A percentile compares a stretch with the other conserved stretches of the same genome.
phyloP scores from a whole-genome alignment of 805 yeast genomes.

The Lachancea mirantina region DNA sequence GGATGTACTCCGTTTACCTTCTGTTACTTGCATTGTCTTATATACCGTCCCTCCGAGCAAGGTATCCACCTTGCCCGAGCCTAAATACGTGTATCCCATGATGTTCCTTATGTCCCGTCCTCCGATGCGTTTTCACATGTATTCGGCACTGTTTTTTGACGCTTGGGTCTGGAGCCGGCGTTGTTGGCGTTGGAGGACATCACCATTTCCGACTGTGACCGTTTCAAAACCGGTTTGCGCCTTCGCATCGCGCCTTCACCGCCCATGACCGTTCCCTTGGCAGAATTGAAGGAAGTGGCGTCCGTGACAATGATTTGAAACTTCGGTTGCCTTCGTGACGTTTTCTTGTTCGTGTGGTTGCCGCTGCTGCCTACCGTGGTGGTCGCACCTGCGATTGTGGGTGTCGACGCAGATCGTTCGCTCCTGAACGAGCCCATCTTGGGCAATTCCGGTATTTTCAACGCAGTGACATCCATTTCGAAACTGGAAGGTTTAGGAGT shows the following conservation, averaged over 20 bases:
- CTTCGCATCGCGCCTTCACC: conserved; percentile 10
- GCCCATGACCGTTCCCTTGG: conserved; percentile 9
- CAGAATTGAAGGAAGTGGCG: conserved; percentile 25
- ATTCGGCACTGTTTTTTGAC: conserved; percentile 1
- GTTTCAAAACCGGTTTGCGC: conserved; percentile 15
- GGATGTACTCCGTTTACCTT: too few relatives aligned
- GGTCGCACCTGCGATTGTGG: too few relatives aligned
- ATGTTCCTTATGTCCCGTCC: too few relatives aligned
- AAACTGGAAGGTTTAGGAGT: conserved; percentile 23
- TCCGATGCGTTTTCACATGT: too few relatives aligned
- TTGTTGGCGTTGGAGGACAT: too few relatives aligned
- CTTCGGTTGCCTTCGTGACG: conserved; percentile 24
- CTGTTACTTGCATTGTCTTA: too few relatives aligned
- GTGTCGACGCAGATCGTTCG: conserved; percentile 14
- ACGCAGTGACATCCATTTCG: conserved; percentile 8
- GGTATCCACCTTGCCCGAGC: too few relatives aligned
- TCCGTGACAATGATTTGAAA: conserved; percentile 32
- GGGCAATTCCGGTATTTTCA: conserved; percentile 29
- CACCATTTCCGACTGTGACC: conserved; percentile 23
- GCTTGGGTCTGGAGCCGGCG: conserved; percentile 2
- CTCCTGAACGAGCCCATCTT: conserved; percentile 33
- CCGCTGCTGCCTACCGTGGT: conserved; percentile 12
- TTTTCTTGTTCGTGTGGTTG: conserved; percentile 13
- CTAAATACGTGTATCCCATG: too few relatives aligned
- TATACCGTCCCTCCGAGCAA: too few relatives aligned